Evolutionary conservation across 352 stramenopile genomes (phyloP).

Genomic region (Globisporangium apiculatum): DNA sequence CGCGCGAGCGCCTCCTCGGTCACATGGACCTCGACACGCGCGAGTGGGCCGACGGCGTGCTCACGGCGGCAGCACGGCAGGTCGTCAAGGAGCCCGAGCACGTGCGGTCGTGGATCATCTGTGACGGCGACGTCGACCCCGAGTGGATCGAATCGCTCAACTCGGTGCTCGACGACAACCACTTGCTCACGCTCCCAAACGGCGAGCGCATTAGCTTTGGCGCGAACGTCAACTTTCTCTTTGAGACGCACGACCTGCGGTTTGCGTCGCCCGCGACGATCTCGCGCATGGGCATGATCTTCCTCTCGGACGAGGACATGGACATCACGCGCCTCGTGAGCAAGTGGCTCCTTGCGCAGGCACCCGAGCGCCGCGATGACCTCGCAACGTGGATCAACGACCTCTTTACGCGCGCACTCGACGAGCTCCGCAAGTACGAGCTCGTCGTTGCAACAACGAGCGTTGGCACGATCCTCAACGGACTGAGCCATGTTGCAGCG

Average conservation of each 20-base stretch:
- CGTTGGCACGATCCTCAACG: slow-evolving; percentile 92
- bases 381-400: slow-evolving; percentile 90
- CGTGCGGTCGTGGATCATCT: slow-evolving; percentile 93
- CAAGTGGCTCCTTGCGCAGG: slow-evolving; percentile 72
- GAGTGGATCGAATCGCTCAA: slow-evolving; percentile 97
- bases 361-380: slow-evolving; percentile 35
- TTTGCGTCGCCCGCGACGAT: slow-evolving; percentile 96
- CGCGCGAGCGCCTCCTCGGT: slow-evolving; percentile 84
- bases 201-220: slow-evolving; percentile 95
- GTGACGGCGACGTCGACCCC: slow-evolving; percentile 94
- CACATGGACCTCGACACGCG: slow-evolving; percentile 94
- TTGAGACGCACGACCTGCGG: slow-evolving; percentile 93
- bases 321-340: slow-evolving; percentile 68
- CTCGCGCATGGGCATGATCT: slow-evolving; percentile 96
- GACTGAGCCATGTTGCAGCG: slow-evolving; percentile 78
- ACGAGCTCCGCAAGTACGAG: slow-evolving; percentile 85
- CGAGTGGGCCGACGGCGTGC: slow-evolving; percentile 94
- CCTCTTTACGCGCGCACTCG: slow-evolving; percentile 83
- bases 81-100: slow-evolving; percentile 88
- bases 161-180: slow-evolving; percentile 95
- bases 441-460: slow-evolving; percentile 90
- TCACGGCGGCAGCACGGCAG: slow-evolving; percentile 88
- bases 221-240: slow-evolving; percentile 95
- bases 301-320: slow-evolving; percentile 90
- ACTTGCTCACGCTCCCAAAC: slow-evolving; percentile 94